These are phyloP conservation scores for Erigeron philadelphicus DNA, from an alignment of 140 eudicot species.

Conservation along the genomic window DNA sequence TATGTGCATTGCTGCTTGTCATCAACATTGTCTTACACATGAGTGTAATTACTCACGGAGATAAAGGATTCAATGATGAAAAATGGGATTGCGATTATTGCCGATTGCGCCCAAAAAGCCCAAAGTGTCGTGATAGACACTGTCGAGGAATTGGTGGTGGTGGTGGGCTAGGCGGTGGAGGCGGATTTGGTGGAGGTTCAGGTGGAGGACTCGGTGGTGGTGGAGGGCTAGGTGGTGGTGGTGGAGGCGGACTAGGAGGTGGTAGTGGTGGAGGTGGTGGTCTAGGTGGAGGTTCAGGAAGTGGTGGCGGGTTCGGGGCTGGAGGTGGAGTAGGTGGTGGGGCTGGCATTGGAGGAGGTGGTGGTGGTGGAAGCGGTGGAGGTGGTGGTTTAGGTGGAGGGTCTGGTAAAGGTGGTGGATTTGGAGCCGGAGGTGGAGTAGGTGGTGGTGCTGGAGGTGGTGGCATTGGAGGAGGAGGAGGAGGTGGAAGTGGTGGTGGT, in stretches of 20 bases:
- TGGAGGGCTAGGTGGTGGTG: slow-evolving; percentile 35
- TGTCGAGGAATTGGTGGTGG: slow-evolving; percentile 33
- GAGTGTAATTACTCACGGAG: slow-evolving; percentile 35
- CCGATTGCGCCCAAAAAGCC: slow-evolving; percentile 24
- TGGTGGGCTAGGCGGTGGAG: slow-evolving; percentile 37
- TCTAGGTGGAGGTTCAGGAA: slow-evolving; percentile 33
- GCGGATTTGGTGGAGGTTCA: slow-evolving; percentile 38
- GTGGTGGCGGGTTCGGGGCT: slow-evolving; percentile 36
- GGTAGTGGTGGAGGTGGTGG: slow-evolving; percentile 30
- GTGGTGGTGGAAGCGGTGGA: slow-evolving; percentile 41
- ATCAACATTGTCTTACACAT: slow-evolving; percentile 39
- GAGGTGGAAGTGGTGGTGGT: slow-evolving; percentile 50
- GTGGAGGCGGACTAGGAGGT: slow-evolving; percentile 34
- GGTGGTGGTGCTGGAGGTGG: slow-evolving; percentile 49
- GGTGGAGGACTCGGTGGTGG: slow-evolving; percentile 40
- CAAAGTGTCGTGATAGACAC: slow-evolving; percentile 35
- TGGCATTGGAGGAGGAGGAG: slow-evolving; percentile 44
- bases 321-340: slow-evolving; percentile 53
- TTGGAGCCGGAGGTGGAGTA: slow-evolving; percentile 49
- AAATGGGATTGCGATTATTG: slow-evolving; percentile 43
- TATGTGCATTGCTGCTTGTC: slow-evolving; percentile 32
- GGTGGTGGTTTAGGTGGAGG: slow-evolving; percentile 49
- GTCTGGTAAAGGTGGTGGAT: slow-evolving; percentile 46
- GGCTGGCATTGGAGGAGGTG: slow-evolving; percentile 41
- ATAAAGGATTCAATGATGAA: slow-evolving; percentile 30